Base-by-base conservation (phyloP, 2,329 filamentous ascomycete genomes). In the Colletotrichum tamarilloi region DNA sequence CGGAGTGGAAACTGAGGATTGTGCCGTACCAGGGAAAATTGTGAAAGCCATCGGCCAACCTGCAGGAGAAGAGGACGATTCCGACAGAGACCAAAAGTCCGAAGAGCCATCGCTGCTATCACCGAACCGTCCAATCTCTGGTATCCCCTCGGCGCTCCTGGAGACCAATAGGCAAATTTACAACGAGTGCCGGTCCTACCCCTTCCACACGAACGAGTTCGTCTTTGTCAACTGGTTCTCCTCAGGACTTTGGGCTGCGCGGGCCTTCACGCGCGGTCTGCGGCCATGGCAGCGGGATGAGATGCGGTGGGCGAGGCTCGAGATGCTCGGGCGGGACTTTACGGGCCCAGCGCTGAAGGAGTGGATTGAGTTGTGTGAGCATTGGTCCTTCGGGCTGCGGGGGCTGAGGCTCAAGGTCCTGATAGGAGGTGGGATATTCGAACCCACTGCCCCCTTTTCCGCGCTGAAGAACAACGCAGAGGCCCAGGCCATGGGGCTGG, bases 221-320 rank as follows among this genome's bases (percentile, higher is more conserved):
- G 81, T 82, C 28, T 88, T 87, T 72, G 79, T 83, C 49, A 84
- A 84, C 56, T 85, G 84, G 83, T 86, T 86, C 77, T 80, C 83
- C 14, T 85, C 84, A 16, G 86, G 85, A 0, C 76, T 86, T 4
- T 82, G 82, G 76, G 81, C 85, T 1, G 85, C 85, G 0, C 76
- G 81, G 9, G 78, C 79, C 0, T 84, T 86, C 67, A 79, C 81
- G 1, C 74, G 78, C 16, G 76, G 76, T 2, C 76, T 86, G 28
- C 66, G 68, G 42, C 75, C 79, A 3, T 88, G 87, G 87, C 86
- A 88, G 80, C 77, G 79, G 4, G 76, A 76, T n/a, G 74, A 76
- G 2, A 75, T 88, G 76, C 81, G 85, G 11, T 84, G 80, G 62
- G 81, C 82, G 2, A 77, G 84, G 1, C 76, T 88, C 1, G 85